phyloP scores from a whole-genome alignment of 2,329 filamentous ascomycete species.

The Venturia asperata region DNA sequence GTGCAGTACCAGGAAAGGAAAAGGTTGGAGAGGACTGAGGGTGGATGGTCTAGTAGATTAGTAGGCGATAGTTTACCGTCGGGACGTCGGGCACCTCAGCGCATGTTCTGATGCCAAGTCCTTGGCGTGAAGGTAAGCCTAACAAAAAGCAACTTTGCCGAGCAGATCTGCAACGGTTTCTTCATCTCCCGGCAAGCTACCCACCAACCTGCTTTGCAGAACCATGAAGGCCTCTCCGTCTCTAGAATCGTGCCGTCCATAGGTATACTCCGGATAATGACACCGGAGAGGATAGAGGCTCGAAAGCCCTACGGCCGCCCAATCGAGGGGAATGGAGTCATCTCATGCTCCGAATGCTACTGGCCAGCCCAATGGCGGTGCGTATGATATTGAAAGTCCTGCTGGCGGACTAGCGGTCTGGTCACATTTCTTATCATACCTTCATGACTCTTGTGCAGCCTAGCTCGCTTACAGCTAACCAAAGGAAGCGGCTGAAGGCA shows the following conservation, averaged over 20 bases:
- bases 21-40: no score
- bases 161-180: neutral
- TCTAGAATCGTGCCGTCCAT: neutral
- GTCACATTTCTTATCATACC: constrained; percentile 1
- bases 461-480: neutral
- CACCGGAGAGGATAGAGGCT: neutral
- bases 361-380: neutral
- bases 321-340: neutral
- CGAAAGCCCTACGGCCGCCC: neutral
- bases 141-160: neutral
- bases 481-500: neutral
- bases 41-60: no score
- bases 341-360: neutral
- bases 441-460: neutral
- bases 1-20: no score
- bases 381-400: neutral
- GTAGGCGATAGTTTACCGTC: no score
- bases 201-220: neutral
- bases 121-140: neutral
- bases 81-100: no score
- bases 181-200: neutral
- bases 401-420: neutral
- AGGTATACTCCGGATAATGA: no score
- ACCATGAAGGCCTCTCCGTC: constrained; percentile 3
- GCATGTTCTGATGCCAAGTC: neutral